phyloP scores from a whole-genome alignment of 129 eudicot genomes.

The Flaveria ramosissima region DNA sequence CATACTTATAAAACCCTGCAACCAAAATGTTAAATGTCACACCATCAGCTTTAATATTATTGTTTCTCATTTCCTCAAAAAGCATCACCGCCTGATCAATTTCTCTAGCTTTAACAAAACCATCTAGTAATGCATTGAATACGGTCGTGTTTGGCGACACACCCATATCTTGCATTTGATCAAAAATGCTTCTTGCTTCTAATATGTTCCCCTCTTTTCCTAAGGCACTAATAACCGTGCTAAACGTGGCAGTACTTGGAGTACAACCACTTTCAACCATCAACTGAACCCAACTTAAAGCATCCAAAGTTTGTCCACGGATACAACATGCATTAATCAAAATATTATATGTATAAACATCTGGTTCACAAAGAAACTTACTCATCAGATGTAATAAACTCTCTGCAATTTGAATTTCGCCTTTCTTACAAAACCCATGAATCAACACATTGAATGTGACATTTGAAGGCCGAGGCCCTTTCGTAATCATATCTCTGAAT shows the following conservation, averaged over 20 bases:
- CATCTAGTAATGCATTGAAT: conserved; percentile 81
- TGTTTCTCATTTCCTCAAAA: conserved; percentile 69
- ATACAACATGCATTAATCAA: conserved; percentile 72
- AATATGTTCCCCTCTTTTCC: conserved; percentile 74
- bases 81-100: conserved; percentile 59
- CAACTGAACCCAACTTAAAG: conserved; percentile 54
- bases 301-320: conserved; percentile 64
- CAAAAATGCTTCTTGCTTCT: conserved; percentile 66
- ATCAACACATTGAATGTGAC: conserved; percentile 62
- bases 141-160: conserved; percentile 46
- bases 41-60: conserved; percentile 68
- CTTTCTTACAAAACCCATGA: conserved; percentile 78
- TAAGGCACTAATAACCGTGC: conserved; percentile 59
- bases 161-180: conserved; percentile 55
- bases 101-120: conserved; percentile 81
- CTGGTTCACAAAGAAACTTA: conserved; percentile 67
- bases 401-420: conserved; percentile 49
- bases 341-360: conserved; percentile 70
- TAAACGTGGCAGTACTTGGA: conserved; percentile 66
- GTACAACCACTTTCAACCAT: conserved; percentile 67
- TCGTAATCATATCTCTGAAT: conserved; percentile 68
- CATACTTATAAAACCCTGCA: conserved; percentile 72
- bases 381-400: conserved; percentile 68
- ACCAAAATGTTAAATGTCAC: conserved; percentile 81
- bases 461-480: conserved; percentile 65